These are phyloP conservation scores for Heterobasidion occidentale DNA, from an alignment of 1,284 basidiomycete genomes.

Conservation along the genomic window DNA sequence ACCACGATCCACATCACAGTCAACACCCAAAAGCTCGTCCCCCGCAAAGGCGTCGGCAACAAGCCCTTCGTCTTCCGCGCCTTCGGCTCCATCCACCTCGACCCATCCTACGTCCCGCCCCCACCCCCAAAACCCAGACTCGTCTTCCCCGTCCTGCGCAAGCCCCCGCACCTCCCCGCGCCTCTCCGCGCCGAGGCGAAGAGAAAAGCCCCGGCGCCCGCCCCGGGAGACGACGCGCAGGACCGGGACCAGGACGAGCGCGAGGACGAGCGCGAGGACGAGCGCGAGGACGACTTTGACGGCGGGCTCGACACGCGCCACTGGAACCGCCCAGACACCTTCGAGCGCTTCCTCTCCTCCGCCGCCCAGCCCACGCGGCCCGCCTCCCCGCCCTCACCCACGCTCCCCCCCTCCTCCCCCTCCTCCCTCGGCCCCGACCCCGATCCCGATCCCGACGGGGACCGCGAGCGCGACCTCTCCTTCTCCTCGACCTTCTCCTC, in stretches of 20 bases:
- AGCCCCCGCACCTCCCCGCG: background rate
- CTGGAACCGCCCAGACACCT: background rate
- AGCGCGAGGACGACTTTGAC: background rate
- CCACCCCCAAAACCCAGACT: background rate
- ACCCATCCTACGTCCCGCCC: slow-evolving; percentile 5
- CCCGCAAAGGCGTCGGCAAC: slow-evolving; percentile 49
- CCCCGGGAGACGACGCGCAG: no score
- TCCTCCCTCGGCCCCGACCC: slow-evolving; percentile 1
- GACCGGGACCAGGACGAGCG: background rate
- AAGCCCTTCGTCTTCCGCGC: slow-evolving; percentile 51
- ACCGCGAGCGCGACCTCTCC: background rate
- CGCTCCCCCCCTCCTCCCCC: background rate
- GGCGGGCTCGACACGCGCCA: background rate
- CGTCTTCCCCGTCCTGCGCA: slow-evolving; percentile 10
- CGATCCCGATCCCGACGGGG: background rate
- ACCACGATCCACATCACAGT: slow-evolving; percentile 54
- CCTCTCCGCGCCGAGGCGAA: background rate
- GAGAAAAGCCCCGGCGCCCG: background rate
- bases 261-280: background rate
- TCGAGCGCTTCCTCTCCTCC: background rate
- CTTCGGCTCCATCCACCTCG: slow-evolving; percentile 27
- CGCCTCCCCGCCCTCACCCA: background rate
- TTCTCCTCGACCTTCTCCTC: slow-evolving; percentile 1
- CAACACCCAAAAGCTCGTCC: slow-evolving; percentile 37
- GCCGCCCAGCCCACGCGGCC: background rate